Percentiles rank a stretch among this genome's conserved stretches.
Evolutionary conservation across 306 rosid genomes (phyloP).

Genomic region (Cucumis cinereus): DNA sequence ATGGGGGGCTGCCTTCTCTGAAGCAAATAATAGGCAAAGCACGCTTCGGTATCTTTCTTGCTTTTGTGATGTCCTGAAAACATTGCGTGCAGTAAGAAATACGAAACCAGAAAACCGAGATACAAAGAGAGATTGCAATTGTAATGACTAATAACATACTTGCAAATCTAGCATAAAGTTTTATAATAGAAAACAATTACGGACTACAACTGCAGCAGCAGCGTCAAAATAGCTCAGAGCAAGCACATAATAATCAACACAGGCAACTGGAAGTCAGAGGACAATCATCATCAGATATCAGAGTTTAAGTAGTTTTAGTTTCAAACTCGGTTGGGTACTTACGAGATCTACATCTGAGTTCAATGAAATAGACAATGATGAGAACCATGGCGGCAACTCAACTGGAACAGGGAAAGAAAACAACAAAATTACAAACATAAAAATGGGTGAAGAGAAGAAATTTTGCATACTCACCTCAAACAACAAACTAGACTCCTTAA

Average conservation of each 20-base stretch:
- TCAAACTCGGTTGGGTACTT: conserved; percentile 25
- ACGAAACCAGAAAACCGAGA: background rate
- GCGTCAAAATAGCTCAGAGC: conserved; percentile 1
- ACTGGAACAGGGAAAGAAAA: conserved; percentile 41
- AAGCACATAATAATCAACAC: conserved; percentile 7
- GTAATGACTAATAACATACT: background rate
- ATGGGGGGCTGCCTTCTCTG: conserved; percentile 85
- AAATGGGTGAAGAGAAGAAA: conserved; percentile 3
- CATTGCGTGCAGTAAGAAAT: conserved; percentile 13
- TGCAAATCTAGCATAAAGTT: background rate
- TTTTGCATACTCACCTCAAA: background rate
- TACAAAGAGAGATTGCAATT: background rate
- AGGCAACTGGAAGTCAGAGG: background rate
- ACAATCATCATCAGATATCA: background rate
- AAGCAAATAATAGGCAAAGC: conserved; percentile 62
- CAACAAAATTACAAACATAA: conserved; percentile 29
- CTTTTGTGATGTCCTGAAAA: conserved; percentile 44
- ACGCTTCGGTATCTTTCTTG: conserved; percentile 40
- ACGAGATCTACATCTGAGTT: conserved; percentile 68
- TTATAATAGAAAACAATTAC: background rate
- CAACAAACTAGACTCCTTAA: background rate
- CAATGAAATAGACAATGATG: conserved; percentile 60
- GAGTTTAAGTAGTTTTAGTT: background rate
- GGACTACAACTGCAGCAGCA: conserved; percentile 9
- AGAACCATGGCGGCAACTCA: conserved; percentile 88